A percentile compares a stretch with the other conserved stretches of the same genome.
phyloP scores from a whole-genome alignment of 805 yeast genomes.

The Candida andamanensis region DNA sequence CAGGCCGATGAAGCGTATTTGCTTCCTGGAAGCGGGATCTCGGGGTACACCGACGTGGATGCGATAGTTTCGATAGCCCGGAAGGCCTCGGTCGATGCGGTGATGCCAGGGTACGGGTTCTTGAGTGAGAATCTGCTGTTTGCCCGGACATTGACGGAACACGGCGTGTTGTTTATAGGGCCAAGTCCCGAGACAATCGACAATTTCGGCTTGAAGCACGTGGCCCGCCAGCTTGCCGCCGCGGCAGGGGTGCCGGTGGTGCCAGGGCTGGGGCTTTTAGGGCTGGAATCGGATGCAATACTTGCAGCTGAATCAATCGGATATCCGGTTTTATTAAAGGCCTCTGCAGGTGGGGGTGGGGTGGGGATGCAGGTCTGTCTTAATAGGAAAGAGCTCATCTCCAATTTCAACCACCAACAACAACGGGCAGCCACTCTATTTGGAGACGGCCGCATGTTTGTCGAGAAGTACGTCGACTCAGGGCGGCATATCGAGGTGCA shows the following conservation, averaged over 20 bases:
- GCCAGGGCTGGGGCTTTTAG: conserved; percentile 89
- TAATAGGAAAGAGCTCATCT: conserved; percentile 66
- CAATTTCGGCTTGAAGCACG: conserved; percentile 85
- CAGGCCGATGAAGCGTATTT: conserved; percentile 78
- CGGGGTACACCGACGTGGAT: conserved; percentile 79
- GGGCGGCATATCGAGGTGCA: conserved; percentile 95
- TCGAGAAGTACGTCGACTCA: conserved; percentile 88
- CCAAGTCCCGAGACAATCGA: conserved; percentile 90
- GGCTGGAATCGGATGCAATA: conserved; percentile 59
- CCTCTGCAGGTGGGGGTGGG: conserved; percentile 99
- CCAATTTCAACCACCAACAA: conserved; percentile 81
- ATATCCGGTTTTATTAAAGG: conserved; percentile 91
- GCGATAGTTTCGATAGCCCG: conserved; percentile 83
- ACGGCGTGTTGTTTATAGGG: conserved; percentile 86
- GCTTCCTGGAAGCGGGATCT: conserved; percentile 81
- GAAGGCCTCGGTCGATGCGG: conserved; percentile 77
- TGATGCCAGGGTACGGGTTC: conserved; percentile 95
- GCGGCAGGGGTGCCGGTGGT: conserved; percentile 88
- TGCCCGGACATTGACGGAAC: conserved; percentile 75
- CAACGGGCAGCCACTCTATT: conserved; percentile 89
- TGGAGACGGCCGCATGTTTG: conserved; percentile 92
- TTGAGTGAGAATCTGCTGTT: conserved; percentile 92
- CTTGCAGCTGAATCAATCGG: conserved; percentile 82
- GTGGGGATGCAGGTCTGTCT: conserved; percentile 93
- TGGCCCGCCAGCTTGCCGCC: conserved; percentile 88